A percentile compares a stretch with the other conserved stretches of the same genome.
These are phyloP conservation scores for Trichoderma gracile DNA, from an alignment of 2,329 filamentous ascomycete species.

Conservation along the genomic window DNA sequence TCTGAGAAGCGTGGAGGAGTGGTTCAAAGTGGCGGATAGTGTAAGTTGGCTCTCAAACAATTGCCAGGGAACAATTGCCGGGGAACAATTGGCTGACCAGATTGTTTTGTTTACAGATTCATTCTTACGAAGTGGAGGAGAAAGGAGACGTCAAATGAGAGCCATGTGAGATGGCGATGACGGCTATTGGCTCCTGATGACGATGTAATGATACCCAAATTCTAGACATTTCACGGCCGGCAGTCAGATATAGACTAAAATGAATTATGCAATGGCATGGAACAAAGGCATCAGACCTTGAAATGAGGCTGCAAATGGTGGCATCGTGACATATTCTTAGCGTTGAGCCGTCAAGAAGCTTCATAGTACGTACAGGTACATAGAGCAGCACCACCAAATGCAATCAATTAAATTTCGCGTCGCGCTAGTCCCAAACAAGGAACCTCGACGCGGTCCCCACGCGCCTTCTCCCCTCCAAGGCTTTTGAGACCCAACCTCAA, in stretches of 20 bases:
- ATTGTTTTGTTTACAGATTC: constrained; percentile 23
- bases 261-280: no score
- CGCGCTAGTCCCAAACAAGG: constrained; percentile 25
- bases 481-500: not conserved
- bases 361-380: not conserved
- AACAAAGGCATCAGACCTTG: no score
- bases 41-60: constrained; percentile 44
- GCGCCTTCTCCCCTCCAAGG: constrained; percentile 27
- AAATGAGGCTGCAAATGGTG: no score
- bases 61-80: no score
- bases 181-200: not conserved
- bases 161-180: not conserved
- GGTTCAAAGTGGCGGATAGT: constrained; percentile 71
- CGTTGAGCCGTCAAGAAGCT: not conserved
- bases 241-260: no score
- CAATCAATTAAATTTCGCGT: constrained; percentile 45
- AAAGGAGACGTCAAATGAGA: not conserved
- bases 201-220: constrained; percentile 13
- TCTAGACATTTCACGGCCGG: no score
- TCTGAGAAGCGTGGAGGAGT: constrained; percentile 74
- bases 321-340: no score
- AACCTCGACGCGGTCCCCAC: constrained; percentile 38
- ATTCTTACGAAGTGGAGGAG: constrained; percentile 22
- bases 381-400: constrained; percentile 28
- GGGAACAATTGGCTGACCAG: not conserved